Conservation (phyloP, 805 yeast genomes). For the Monosporozyma siamensis region DNA sequence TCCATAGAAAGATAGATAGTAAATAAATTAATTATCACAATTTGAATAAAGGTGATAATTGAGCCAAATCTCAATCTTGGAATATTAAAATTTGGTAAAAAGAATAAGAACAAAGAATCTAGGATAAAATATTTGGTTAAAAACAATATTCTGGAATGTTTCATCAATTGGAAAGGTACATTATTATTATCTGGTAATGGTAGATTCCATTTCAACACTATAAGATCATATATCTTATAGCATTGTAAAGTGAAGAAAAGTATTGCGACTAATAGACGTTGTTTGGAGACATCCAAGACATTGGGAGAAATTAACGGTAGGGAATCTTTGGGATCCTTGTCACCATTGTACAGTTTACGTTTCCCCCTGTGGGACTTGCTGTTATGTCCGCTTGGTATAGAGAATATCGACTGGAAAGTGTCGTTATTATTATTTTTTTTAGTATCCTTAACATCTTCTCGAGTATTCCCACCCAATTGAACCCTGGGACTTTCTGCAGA, state of each 20-base stretch:
- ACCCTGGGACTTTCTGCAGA: too few relatives aligned
- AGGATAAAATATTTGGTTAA: conserved; percentile 60
- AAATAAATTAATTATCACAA: conserved; percentile 36
- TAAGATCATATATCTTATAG: conserved; percentile 71
- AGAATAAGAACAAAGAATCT: conserved; percentile 63
- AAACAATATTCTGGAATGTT: conserved; percentile 46
- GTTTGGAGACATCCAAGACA: conserved; percentile 65
- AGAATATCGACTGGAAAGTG: background rate
- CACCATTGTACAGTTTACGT: too few relatives aligned
- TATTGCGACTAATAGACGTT: conserved; percentile 57
- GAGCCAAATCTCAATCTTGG: conserved; percentile 64
- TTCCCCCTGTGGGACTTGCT: too few relatives aligned
- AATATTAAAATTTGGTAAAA: conserved; percentile 64
- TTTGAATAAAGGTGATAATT: conserved; percentile 42
- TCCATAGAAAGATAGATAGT: conserved; percentile 50
- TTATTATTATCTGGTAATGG: too few relatives aligned
- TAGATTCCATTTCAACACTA: conserved; percentile 43
- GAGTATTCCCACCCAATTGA: too few relatives aligned
- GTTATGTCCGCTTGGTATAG: background rate
- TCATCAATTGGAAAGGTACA: conserved; percentile 31
- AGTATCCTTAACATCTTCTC: too few relatives aligned
- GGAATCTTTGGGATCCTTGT: background rate
- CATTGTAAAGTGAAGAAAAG: conserved; percentile 69
- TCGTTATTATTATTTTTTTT: background rate
- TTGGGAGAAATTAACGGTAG: conserved; percentile 52